Conservation (phyloP, 2,329 filamentous ascomycete species). For the Cercospora zeae-maydis region DNA sequence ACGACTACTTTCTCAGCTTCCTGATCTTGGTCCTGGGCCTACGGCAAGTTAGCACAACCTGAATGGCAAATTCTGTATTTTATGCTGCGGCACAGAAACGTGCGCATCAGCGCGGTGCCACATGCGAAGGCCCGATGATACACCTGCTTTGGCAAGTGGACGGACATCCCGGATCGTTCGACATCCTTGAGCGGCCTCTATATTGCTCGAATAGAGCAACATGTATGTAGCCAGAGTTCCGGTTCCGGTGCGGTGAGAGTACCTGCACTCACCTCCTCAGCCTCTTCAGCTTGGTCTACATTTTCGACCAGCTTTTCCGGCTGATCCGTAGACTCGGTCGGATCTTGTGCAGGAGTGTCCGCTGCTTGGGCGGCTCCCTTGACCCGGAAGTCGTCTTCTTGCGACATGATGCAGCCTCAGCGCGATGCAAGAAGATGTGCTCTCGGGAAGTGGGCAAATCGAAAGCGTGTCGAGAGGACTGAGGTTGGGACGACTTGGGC, state of each 20-base stretch:
- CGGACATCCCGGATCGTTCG: not conserved
- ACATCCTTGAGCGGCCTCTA: not conserved
- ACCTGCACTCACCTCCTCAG: slow-evolving; percentile 24
- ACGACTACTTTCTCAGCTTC: not conserved
- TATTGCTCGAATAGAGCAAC: not conserved
- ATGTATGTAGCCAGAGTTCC: not conserved
- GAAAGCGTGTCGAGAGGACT: slow-evolving; percentile 4
- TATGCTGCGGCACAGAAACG: not conserved
- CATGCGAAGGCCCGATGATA: not conserved
- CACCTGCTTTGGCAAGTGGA: not conserved
- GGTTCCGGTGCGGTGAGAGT: not conserved
- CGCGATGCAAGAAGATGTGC: not conserved
- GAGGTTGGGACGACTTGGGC: slow-evolving; percentile 10
- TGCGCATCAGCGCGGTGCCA: not conserved
- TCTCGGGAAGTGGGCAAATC: not conserved
- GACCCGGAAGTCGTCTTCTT: slow-evolving; percentile 24
- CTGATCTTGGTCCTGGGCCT: slow-evolving; percentile 14
- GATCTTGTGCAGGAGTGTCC: slow-evolving; percentile 5
- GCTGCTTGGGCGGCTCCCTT: slow-evolving; percentile 23
- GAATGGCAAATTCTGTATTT: slow-evolving; percentile 6
- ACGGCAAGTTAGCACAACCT: slow-evolving; percentile 18
- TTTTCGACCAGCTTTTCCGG: slow-evolving; percentile 12
- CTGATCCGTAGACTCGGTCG: slow-evolving; percentile 15
- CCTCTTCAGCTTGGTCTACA: slow-evolving; percentile 14
- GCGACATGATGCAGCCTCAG: slow-evolving; percentile 17